Evolutionary conservation across 345 rosid species (phyloP), one percentile per base, ranked within the genome.

Genomic region (Euphorbia tirucalli): DNA sequence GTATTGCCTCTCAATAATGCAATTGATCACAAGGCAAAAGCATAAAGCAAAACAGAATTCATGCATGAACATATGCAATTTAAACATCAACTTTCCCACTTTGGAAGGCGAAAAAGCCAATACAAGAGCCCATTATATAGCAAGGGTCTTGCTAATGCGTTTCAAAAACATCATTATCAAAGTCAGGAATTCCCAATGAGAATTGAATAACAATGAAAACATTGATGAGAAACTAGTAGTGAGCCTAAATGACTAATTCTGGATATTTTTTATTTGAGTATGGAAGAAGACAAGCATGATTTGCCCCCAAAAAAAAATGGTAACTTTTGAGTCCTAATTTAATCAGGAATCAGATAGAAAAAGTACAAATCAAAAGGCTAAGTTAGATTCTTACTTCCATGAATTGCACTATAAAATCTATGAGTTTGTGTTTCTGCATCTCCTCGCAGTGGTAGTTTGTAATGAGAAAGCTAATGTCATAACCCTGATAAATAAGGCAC

Each of bases 371-470:
- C 25, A 35, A 32, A 22, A 78, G 25, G 32, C 62, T 65, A 27
- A 58, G 74, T 37, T 54, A 74, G 75, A 78, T 75, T 65, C 92
- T 90, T 87, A 86, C 99, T 90, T 95, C 99, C 97, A 95, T 89
- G 78, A 95, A 95, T 80, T 95, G 97, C 83, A 95, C 85, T 11
- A 95, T 92, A 82, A 95, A 95, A 84, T 95, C 97, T 24, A 95
- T 89, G 61, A 95, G 97, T 84, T 89, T 95, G 71, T 85, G 90
- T 82, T 95, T 95, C 84, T 92, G 99, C 99, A 95, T 89, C 74
- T 95, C 97, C 83, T 95, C 97, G 18, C 97, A 92, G 84, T 92
- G 97, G 83, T 85, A 92, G 86, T 95, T 92, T 18, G 97, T 95
- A 79, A 92, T 87, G 24, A 95, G 96, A 85, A 95, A 95, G 83